A percentile compares a stretch with the other conserved stretches of the same genome.
Evolutionary conservation across 148 eudicot genomes (phyloP).

Genomic region (Cornus florida): DNA sequence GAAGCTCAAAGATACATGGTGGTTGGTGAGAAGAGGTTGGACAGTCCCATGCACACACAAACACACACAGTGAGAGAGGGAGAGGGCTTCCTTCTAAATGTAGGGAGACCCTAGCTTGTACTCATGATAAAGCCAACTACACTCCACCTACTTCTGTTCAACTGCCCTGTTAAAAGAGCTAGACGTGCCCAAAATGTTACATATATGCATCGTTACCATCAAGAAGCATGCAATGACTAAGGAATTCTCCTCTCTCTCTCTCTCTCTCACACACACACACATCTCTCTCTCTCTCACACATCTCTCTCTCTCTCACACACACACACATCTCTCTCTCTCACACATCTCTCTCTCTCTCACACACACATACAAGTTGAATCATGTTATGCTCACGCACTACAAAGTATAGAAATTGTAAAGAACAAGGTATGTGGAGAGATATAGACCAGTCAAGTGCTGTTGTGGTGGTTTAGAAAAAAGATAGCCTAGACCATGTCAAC

Average conservation of each 20-base stretch:
- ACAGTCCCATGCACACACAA: slow-evolving; percentile 20
- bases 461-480: not conserved
- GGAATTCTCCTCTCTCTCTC: not conserved
- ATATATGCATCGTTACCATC: slow-evolving; percentile 13
- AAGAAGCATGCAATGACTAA: slow-evolving; percentile 1
- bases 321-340: no score
- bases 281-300: not conserved
- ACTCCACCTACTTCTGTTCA: slow-evolving; percentile 76
- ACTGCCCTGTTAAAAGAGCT: slow-evolving; percentile 50
- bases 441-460: not conserved
- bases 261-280: not conserved
- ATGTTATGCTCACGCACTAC: not conserved
- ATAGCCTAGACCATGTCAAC: not conserved
- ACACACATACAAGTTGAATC: not conserved
- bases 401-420: not conserved
- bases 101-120: slow-evolving; percentile 32
- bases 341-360: not conserved
- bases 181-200: not conserved
- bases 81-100: slow-evolving; percentile 18
- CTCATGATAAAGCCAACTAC: slow-evolving; percentile 57
- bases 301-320: not conserved
- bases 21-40: slow-evolving; percentile 35
- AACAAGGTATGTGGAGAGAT: not conserved
- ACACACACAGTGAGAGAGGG: slow-evolving; percentile 10
- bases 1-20: slow-evolving; percentile 15